Base-by-base conservation (phyloP, 768 basidiomycete genomes). In the Holtermannia corniformis region DNA sequence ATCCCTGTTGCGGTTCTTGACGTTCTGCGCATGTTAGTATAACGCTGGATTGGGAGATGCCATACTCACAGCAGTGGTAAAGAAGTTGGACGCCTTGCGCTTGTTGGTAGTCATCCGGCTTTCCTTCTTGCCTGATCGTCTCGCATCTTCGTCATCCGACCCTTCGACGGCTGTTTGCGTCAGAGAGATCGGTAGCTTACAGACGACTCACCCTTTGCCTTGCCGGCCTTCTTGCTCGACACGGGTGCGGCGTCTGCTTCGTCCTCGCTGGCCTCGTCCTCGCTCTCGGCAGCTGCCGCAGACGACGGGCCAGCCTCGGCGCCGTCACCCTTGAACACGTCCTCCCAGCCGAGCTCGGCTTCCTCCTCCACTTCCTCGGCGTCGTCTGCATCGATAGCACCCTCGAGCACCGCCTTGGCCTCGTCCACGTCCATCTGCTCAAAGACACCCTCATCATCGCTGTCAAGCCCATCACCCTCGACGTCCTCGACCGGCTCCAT, bases 101-200 rank as follows among this genome's bases (percentile, higher is more conserved):
- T 99, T 99, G 78, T 83, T 89, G 1, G 95, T 97, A 63, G 81
- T 93, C 87, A 93, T 86, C 16, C 93, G 85, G 23, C 79, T 70
- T 59, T 79, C 85, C 71, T 87, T 88, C 67, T 72, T 75, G 47
- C 70, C 73, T 14, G 67, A 50, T 26, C 60, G 47, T 70, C 40
- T 51, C 25, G 76, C 75, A n/a, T 75, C 75, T 49, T 76, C 80
- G 7, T 52, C 57, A 43, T 81, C 80, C 22, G 75, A 75, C 52
- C 77, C 77, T 56, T 72, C 70, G 32, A 75, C 76, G 50, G 74
- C 75, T 16, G 58, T 62, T 59, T 48, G 47, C 47, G 44, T 55
- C 56, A 51, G n/a, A 51, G 25, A 44, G n/a, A 32, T 3, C 20
- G 24, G 40, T 3, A 44, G 3, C 42, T 43, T 44, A 25, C n/a